Evolutionary conservation across 1,284 basidiomycete species (phyloP).

Genomic region (Trichosporon inkin): DNA sequence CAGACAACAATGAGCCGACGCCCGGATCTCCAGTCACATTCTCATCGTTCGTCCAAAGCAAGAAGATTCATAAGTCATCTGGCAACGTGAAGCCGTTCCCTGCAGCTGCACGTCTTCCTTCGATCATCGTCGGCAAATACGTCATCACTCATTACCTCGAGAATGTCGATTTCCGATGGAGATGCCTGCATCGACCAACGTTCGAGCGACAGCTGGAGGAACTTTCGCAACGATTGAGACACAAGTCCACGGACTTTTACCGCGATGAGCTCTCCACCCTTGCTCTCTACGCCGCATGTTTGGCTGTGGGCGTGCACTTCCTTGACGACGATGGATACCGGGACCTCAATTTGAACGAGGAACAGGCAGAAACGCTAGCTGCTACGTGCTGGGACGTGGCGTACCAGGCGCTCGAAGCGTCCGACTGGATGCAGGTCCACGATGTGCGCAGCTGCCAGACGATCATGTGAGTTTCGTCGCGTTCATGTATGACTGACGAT

Average conservation of each 20-base stretch:
- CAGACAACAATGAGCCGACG: constrained; percentile 16
- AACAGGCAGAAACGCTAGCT: constrained; percentile 32
- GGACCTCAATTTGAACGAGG: constrained; percentile 31
- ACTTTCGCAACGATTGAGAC: constrained; percentile 19
- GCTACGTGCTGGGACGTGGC: constrained; percentile 29
- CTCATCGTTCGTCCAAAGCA: constrained; percentile 21
- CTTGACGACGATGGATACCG: constrained; percentile 27
- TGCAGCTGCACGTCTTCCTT: constrained; percentile 10
- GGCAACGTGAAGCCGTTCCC: constrained; percentile 19
- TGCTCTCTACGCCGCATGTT: constrained; percentile 25
- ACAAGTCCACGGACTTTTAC: constrained; percentile 16
- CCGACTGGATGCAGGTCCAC: constrained; percentile 34
- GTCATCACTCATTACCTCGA: constrained; percentile 22
- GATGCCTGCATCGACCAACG: constrained; percentile 27
- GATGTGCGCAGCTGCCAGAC: constrained; percentile 27
- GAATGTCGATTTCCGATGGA: constrained; percentile 25
- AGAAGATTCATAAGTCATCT: constrained; percentile 12
- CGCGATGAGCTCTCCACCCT: constrained; percentile 25
- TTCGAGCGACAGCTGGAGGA: constrained; percentile 23
- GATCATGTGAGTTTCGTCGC: constrained; percentile 21
- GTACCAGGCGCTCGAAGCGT: constrained; percentile 26
- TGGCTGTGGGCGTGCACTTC: constrained; percentile 28
- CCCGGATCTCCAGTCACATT: constrained; percentile 21
- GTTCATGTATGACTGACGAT: neutral
- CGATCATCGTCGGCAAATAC: constrained; percentile 23